Evolutionary conservation across 2,329 filamentous ascomycete genomes (phyloP).

Genomic region (Fusarium sp.): DNA sequence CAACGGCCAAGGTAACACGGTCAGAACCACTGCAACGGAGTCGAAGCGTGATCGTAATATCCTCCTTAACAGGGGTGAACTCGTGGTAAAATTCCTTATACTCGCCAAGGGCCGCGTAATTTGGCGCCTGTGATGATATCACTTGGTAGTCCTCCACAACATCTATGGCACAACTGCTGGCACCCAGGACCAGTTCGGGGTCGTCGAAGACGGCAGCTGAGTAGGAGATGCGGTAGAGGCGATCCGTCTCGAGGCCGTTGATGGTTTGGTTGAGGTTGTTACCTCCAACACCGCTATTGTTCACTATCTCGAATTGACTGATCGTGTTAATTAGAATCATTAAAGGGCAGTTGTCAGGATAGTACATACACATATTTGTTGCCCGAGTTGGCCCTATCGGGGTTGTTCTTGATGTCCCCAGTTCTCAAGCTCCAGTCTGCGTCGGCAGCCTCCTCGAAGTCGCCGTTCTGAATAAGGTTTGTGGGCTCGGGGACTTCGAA

Average conservation of each 20-base stretch:
- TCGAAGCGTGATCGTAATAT: neutral
- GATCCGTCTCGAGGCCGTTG: neutral
- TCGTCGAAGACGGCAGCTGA: neutral
- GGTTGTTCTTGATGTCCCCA: neutral
- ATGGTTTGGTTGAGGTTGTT: conserved; percentile 12
- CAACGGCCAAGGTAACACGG: neutral
- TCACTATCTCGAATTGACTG: neutral
- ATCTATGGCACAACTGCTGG: neutral
- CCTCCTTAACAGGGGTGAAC: neutral
- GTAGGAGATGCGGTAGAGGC: neutral
- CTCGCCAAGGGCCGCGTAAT: accelerated
- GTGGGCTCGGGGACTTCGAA: accelerated
- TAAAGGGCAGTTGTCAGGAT: accelerated
- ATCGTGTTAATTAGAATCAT: neutral
- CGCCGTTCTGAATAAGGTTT: neutral
- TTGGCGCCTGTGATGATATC: neutral
- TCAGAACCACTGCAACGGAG: neutral
- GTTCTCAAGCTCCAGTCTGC: conserved; percentile 2
- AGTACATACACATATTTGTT: neutral
- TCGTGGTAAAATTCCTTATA: accelerated
- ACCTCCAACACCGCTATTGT: neutral
- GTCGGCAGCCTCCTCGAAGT: neutral
- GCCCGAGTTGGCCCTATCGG: neutral
- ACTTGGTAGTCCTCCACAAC: neutral
- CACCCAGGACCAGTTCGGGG: neutral